Base-by-base conservation (phyloP, 2,329 filamentous ascomycete genomes). In the Pyricularia sp. region DNA sequence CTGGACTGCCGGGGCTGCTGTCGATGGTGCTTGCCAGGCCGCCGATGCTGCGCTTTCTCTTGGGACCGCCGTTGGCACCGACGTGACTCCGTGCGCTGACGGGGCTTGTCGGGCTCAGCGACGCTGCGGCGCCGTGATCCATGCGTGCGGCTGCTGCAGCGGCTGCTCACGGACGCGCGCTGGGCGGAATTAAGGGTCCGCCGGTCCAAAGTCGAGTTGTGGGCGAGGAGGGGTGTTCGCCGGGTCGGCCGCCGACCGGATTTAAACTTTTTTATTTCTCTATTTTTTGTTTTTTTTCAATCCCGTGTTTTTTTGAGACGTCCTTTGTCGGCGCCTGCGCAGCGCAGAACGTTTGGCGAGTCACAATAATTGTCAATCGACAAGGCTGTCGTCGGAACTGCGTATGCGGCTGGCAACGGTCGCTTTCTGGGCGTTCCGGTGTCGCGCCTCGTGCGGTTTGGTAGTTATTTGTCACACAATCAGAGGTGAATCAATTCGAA, bases 1-100 rank as follows among this genome's bases (percentile, higher is more conserved):
- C 83, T 66, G 83, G 81, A 74, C 86, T 89, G 30, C 83, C 86
- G 3, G 87, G 87, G 72, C 87, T 89, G 76, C 86, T 89, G 70
- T 89, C 87, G 70, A 86, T 79, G 30, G 77, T 78, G 26, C 77
- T 76, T 42, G 74, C 81, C 71, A 85, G 77, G 68, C 79, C 76
- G 1, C 76, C 79, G 69, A 76, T 82, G 73, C 82, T 88, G 72
- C 85, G 83, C 82, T 90, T 90, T 75, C 88, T 82, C 81, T 90
- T 90, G 71, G 80, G 74, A 69, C 72, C 75, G 71, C 80, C 81
- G 71, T 81, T 83, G 66, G 78, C 75, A 71, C 79, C 83, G 73
- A 83, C 82, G 72, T 74, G 73, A 72, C 77, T 77, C 72, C 84
- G 83, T 72, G 82, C 79, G 76, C 83, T 85, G 74, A 83, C 78